These are phyloP conservation scores for Gardenia jasminoides DNA, from an alignment of 257 asterid genomes.

Conservation along the genomic window DNA sequence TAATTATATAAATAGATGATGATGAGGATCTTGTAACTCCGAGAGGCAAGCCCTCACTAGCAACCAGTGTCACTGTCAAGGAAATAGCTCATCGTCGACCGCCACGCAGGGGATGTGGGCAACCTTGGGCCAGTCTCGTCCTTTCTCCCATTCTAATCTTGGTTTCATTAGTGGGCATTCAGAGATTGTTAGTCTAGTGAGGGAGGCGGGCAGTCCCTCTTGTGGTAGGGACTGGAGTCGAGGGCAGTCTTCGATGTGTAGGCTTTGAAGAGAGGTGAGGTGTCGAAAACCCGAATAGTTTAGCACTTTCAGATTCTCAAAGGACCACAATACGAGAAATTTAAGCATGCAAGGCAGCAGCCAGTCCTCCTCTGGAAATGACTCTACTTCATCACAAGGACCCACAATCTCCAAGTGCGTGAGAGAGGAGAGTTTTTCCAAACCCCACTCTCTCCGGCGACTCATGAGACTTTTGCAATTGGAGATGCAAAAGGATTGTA, in stretches of 20 bases:
- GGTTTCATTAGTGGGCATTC: background rate
- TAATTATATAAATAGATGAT: too few species aligned
- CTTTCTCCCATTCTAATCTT: conserved; percentile 7
- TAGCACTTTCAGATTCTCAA: background rate
- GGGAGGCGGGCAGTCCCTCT: background rate
- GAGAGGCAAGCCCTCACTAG: too few species aligned
- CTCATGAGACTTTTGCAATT: background rate
- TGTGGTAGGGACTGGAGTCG: background rate
- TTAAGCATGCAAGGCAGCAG: background rate
- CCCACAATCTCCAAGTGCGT: fast-evolving
- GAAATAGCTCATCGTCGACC: background rate
- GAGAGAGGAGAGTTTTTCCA: conserved; percentile 3
- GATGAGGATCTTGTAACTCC: too few species aligned
- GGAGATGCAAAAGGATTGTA: fast-evolving
- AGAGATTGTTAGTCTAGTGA: background rate
- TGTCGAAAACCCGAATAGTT: background rate
- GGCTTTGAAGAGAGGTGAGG: conserved; percentile 12
- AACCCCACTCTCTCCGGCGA: background rate
- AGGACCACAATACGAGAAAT: fast-evolving
- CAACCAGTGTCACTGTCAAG: too few species aligned
- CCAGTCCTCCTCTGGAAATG: background rate
- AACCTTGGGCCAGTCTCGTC: conserved; percentile 11
- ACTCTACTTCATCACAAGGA: background rate
- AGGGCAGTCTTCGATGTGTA: background rate
- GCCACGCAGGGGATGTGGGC: background rate